Conservation (phyloP, 371 early-diverging fungal species). For the Haplosporangium sp. region DNA sequence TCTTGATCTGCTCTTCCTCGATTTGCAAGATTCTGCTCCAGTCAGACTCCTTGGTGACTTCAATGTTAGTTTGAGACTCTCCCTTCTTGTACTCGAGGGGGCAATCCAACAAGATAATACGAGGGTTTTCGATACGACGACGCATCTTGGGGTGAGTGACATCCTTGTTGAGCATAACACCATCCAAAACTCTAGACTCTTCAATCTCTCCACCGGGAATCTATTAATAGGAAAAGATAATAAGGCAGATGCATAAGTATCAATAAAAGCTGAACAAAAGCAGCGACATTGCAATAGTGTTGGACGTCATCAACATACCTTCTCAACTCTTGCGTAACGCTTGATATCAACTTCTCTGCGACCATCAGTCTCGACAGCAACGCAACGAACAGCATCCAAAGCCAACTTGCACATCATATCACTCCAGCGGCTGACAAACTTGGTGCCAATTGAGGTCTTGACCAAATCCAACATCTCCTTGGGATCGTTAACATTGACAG, state of each 20-base stretch:
- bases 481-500: conserved; percentile 86
- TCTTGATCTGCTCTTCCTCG: conserved; percentile 99
- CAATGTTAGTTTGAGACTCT: conserved; percentile 99
- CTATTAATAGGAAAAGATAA: conserved; percentile 55
- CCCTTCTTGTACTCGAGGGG: conserved; percentile 99
- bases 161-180: conserved; percentile 99
- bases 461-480: conserved; percentile 93
- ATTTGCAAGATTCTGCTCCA: conserved; percentile 98
- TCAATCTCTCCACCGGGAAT: conserved; percentile 99
- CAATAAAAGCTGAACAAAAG: neutral
- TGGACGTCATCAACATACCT: conserved; percentile 67
- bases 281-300: neutral
- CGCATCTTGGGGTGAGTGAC: conserved; percentile 99
- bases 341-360: conserved; percentile 96
- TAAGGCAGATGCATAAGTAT: neutral
- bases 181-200: conserved; percentile 97
- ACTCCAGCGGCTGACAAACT: conserved; percentile 96
- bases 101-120: conserved; percentile 98
- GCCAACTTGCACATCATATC: conserved; percentile 98
- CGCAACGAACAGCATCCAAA: conserved; percentile 94
- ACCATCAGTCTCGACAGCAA: conserved; percentile 82
- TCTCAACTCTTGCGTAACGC: conserved; percentile 97
- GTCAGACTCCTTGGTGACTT: conserved; percentile 96
- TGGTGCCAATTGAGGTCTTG: conserved; percentile 96
- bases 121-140: conserved; percentile 97